Base-by-base conservation (phyloP, 2,329 filamentous ascomycete genomes). In the Arthrobotrys sinensis region DNA sequence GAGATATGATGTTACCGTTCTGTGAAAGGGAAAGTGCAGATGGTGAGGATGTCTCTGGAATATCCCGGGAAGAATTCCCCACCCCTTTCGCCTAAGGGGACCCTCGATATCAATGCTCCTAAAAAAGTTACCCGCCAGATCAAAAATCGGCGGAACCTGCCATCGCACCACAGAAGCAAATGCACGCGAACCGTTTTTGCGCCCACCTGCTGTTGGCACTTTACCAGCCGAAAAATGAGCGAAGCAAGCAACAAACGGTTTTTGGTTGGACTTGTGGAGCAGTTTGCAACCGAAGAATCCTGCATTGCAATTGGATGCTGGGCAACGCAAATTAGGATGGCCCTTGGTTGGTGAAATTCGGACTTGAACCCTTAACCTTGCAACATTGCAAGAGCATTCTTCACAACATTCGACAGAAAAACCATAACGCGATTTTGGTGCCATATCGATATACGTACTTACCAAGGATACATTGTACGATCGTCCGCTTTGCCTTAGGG, bases 141-240 rank as follows among this genome's bases (percentile, higher is more conserved):
- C 66, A 77, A 62, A 43, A 46, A 43, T 65, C 57, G 40, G 65
- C 46, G 57, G 63, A 55, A 57, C 24, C 45, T 76, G 64, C n/a
- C 36, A 53, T n/a, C 48, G 65, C 45, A 66, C 19, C 28, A 46
- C 50, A 70, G 69, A 77, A 77, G 66, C 66, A 70, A 77, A 77
- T 52, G 36, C 66, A 60, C 66, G 60, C 65, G 66, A 77, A 77
- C 72, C 73, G 73, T 70, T 77, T 69, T 77, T 77, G 73, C 73
- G 50, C 62, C 73, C 60, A 53, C 66, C 28, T 36, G 52, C 28
- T 36, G 52, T 43, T 62, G 60, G 73, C 57, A 60, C 57, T 60
- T 70, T 53, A 24, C 48, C 16, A 16, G 34, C 38, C 66, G 24
- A 72, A 46, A 38, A n/a, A n/a, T 65, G 53, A 66, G 50, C 45